Base-by-base conservation (phyloP, 768 basidiomycete genomes). In the Pulveroboletus sp. region DNA sequence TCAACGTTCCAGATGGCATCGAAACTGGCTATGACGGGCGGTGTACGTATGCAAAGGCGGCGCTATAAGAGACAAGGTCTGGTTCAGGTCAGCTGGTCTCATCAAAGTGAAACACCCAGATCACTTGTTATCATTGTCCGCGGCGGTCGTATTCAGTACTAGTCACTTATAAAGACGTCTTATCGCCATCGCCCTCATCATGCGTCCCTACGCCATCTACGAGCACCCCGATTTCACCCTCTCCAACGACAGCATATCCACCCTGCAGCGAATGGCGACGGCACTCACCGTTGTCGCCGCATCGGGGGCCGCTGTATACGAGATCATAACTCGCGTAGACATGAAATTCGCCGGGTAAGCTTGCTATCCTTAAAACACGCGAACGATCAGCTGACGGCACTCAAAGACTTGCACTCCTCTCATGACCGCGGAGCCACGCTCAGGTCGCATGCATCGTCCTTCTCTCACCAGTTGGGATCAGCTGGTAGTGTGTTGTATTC, bases 121-220 rank as follows among this genome's bases (percentile, higher is more conserved):
- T 29, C 27, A 29, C 27, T 29, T 29, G 27, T 29, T 29, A 5
- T 29, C 8, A 11, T 29, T 29, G 2, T 34, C 33, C 33, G 33
- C n/a, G n/a, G 6, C n/a, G 33, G n/a, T 34, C 33, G 33, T 34
- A 34, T 16, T 34, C 33, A 16, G 33, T 16, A 29, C 9, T 11
- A 9, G 25, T 27, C 5, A 9, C 16, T 16, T 35, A 36, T 36
- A 36, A 36, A 36, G 35, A 36, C 17, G 13, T 40, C n/a, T n/a
- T 4, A 20, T 19, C 27, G 5, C 5, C 7, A 10, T 33, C 42
- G 11, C 24, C 21, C 32, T 11, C 53, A 31, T 25, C 55, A 68
- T 68, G 66, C 66, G 66, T 17, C 58, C 66, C 39, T 68, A 68
- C 52, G 54, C 62, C 54, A 64, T 63, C 51, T 66, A 66, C 41